Conservation (phyloP, 805 yeast genomes). For the Candida nemodendra region DNA sequence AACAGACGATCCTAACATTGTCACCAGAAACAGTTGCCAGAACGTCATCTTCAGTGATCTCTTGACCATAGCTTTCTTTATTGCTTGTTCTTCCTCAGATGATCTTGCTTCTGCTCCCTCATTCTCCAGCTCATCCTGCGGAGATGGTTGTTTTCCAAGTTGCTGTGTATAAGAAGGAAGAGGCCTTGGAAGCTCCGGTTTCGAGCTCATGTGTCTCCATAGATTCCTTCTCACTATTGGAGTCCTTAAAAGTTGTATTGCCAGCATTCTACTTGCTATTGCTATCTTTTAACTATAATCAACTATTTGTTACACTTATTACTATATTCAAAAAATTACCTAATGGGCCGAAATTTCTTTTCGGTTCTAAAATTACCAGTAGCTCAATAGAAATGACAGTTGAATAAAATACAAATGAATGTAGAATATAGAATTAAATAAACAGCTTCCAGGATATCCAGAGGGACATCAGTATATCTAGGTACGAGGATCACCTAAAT, state of each 20-base stretch:
- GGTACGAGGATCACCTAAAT: constrained; percentile 3
- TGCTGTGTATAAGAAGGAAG: constrained; percentile 24
- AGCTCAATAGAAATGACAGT: too few species aligned
- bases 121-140: constrained; percentile 9
- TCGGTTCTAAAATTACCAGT: too few species aligned
- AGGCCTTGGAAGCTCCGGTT: constrained; percentile 17
- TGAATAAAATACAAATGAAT: too few species aligned
- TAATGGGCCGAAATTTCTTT: too few species aligned
- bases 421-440: too few species aligned
- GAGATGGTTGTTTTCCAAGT: constrained; percentile 30
- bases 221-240: too few species aligned
- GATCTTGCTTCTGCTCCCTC: constrained; percentile 14
- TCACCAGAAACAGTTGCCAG: constrained; percentile 32
- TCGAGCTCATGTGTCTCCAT: neutral
- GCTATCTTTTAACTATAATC: too few species aligned
- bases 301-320: too few species aligned
- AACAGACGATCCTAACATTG: constrained; percentile 38
- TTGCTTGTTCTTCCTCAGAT: constrained; percentile 19
- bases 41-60: constrained; percentile 33
- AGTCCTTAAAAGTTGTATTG: too few species aligned
- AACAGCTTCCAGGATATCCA: neutral
- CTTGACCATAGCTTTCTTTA: constrained; percentile 23
- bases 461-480: too few species aligned
- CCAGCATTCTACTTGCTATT: too few species aligned
- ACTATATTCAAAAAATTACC: too few species aligned